Conservation (phyloP, 345 rosid genomes). For the Lepidium africanum region DNA sequence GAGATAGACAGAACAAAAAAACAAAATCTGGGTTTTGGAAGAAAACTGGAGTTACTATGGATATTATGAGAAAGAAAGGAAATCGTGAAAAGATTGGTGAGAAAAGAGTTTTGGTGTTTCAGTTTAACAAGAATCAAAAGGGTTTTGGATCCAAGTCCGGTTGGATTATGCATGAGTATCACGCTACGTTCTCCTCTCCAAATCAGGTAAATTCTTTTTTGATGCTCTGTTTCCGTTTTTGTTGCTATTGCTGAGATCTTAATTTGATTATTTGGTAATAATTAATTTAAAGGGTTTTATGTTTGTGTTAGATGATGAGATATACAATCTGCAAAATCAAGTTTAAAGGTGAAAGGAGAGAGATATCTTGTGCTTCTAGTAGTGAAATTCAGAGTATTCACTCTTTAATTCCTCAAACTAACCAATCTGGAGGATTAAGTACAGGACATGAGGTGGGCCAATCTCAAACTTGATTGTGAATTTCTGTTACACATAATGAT, state of each 20-base stretch:
- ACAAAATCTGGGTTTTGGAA: constrained; percentile 49
- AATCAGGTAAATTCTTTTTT: not conserved
- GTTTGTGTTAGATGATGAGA: constrained; percentile 3
- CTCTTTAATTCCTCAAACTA: not conserved
- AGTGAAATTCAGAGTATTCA: not conserved
- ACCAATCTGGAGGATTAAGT: not conserved
- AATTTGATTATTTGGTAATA: not conserved
- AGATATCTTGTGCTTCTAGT: not conserved
- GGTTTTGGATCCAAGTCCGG: not conserved
- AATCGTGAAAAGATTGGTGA: constrained; percentile 22
- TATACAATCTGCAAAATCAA: constrained; percentile 29
- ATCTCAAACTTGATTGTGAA: not conserved
- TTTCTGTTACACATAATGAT: not conserved
- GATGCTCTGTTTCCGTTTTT: not conserved
- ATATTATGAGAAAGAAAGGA: not conserved
- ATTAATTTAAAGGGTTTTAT: no score
- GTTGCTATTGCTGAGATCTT: not conserved
- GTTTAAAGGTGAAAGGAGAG: constrained; percentile 6
- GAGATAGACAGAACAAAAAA: constrained; percentile 16
- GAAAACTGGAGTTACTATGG: constrained; percentile 31
- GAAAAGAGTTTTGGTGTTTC: constrained; percentile 39
- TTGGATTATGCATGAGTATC: constrained; percentile 34
- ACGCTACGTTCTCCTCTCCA: not conserved
- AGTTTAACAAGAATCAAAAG: not conserved
- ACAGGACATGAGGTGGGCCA: not conserved